Base-by-base conservation (phyloP, 305 asterid genomes). In the Striga hermonthica region DNA sequence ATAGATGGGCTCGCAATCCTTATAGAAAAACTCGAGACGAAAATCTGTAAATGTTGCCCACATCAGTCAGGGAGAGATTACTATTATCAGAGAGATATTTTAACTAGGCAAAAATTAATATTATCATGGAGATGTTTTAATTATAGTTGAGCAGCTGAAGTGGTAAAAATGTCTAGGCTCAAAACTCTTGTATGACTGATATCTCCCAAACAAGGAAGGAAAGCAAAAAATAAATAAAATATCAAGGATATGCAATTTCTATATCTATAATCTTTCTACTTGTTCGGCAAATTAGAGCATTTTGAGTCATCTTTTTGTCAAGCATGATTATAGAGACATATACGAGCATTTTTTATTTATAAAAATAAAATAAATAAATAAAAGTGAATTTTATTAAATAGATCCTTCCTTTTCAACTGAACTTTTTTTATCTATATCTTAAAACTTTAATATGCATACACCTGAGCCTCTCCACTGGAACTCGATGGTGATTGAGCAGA, bases 401-500 rank as follows among this genome's bases (percentile, higher is more conserved):
- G 69, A 40, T 60, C 47, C 73, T 40, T 40, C 35, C 55, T 43
- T 35, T 72, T 57, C 66, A 6, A 65, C 13, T 5, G 49, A 6
- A 61, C 36, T 7, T 62, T 65, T 65, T 22, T 22, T 22, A 22
- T 22, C 2, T 22, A 22, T 22, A 22, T 22, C 31, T 22, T 22
- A 67, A 69, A 45, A 10, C 58, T 54, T 5, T 47, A 58, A 0
- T 38, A 22, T 39, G 44, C 63, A 61, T 55, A 68, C 75, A 89
- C 96, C 95, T 80, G 92, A 80, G 84, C 81, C 72, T 84, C 90
- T 60, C 90, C 95, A 54, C 77, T 84, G 79, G 95, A 88, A 80
- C 95, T 83, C 47, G 96, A 86, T 59, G 90, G 90, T 74, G 96
- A 86, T 67, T 80, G 96, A 1, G 88, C 86, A 76, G 96, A 89